Evolutionary conservation across 306 rosid species (phyloP).

Genomic region (Phaseolus lunatus): DNA sequence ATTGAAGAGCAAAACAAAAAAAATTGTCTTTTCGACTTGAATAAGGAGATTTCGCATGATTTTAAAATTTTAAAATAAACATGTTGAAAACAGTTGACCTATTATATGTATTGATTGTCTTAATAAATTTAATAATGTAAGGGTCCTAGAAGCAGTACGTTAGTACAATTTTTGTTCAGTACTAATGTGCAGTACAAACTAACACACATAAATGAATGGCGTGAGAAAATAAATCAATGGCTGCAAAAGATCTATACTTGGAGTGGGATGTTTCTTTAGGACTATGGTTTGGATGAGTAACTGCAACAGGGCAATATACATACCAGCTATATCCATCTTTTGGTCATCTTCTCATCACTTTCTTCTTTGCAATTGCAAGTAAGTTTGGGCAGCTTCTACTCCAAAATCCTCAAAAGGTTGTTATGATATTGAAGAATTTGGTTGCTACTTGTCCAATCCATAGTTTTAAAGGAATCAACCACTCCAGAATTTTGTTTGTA

Average conservation of each 20-base stretch:
- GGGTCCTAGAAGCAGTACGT: too few relatives aligned
- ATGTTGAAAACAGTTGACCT: too few relatives aligned
- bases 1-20: too few relatives aligned
- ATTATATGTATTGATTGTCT: too few relatives aligned
- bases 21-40: too few relatives aligned
- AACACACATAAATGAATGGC: not conserved
- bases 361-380: not conserved
- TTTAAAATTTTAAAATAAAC: too few relatives aligned
- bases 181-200: not conserved
- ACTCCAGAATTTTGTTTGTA: conserved; percentile 15
- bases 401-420: not conserved
- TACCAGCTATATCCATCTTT: not conserved
- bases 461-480: conserved; percentile 43
- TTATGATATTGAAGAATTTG: not conserved
- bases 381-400: not conserved
- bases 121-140: too few relatives aligned
- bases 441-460: conserved; percentile 39
- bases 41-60: too few relatives aligned
- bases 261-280: conserved; percentile 42
- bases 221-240: not conserved
- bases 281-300: conserved; percentile 50
- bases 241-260: conserved; percentile 14
- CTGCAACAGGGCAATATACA: too few relatives aligned
- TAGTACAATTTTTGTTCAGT: too few relatives aligned
- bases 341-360: not conserved